Evolutionary conservation across 352 stramenopile genomes (phyloP), one percentile per base, ranked within the genome.

Genomic region (Globisporangium lucens): DNA sequence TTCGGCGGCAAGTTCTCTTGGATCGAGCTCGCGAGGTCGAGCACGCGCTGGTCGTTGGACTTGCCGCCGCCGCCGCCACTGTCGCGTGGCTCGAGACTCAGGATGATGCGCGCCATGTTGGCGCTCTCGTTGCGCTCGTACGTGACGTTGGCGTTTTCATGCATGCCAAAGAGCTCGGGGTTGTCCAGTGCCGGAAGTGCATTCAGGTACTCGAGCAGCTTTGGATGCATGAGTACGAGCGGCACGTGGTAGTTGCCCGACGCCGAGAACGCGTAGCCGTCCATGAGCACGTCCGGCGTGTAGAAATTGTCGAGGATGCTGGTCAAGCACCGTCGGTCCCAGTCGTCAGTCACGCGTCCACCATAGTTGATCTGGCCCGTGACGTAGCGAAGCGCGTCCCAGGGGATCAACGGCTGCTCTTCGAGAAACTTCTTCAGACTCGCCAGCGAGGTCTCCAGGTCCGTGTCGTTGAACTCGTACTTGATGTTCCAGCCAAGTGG

Each of bases 301-400:
- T 97, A 96, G 69, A 96, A 98, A 56, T 95, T 97, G 67, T 84
- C 82, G 12, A 98, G 83, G 55, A 98, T 97, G 55, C 83, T 97
- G 72, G 96, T 97, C 29, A 98, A 72, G 71, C 91, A 98, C 4
- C 94, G 80, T 12, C 95, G 79, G 68, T 98, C 95, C 95, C 92
- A 98, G 76, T 98, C 94, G 70, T 98, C 95, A 2, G 95, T 98
- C 12, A 98, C 95, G n/a, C 95, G 86, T 8, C 95, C 95, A 24
- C 95, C 95, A 63, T 98, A 98, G 77, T 98, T 98, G 73, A 98
- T 98, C 66, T 98, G 93, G 3, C 93, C 85, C 0, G 92, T 98
- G 13, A 98, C 93, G 67, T 98, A 98, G 20, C 89, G 82, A 49
- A 98, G 76, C 1, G 95, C 95, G 66, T 98, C 94, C 94, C 94